These are phyloP conservation scores for Calonectria ilicicola DNA, from an alignment of 2,329 filamentous ascomycete genomes.

Conservation along the genomic window DNA sequence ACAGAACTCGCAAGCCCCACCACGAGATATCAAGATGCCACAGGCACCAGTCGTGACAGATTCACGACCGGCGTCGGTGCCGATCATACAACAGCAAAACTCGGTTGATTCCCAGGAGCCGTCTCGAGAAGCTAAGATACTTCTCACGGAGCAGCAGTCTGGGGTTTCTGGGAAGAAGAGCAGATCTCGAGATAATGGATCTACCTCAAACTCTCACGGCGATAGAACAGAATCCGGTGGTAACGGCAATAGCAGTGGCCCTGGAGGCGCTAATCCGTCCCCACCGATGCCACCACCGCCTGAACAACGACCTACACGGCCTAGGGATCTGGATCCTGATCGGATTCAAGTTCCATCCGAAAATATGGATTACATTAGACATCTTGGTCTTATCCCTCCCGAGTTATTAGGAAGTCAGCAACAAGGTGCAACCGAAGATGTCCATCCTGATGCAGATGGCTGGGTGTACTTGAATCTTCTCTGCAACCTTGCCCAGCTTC, in stretches of 20 bases:
- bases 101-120: conserved; percentile 48
- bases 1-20: conserved; percentile 37
- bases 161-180: conserved; percentile 52
- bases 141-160: conserved; percentile 46
- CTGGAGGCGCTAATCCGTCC: conserved; percentile 51
- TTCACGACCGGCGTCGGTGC: conserved; percentile 36
- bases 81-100: conserved; percentile 48
- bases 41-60: conserved; percentile 40
- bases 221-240: conserved; percentile 60
- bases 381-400: conserved; percentile 75
- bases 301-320: conserved; percentile 82
- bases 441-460: conserved; percentile 74
- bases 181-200: conserved; percentile 56
- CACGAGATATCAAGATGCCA: conserved; percentile 25
- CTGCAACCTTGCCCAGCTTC: conserved; percentile 84
- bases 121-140: conserved; percentile 63
- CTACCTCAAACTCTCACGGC: conserved; percentile 60
- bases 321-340: conserved; percentile 81
- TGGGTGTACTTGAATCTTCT: conserved; percentile 89
- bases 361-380: conserved; percentile 84
- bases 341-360: conserved; percentile 80
- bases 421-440: conserved; percentile 54
- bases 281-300: conserved; percentile 56
- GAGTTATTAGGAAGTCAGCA: conserved; percentile 61
- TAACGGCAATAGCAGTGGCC: conserved; percentile 48